These are phyloP conservation scores for Kwoniella europaea DNA, from an alignment of 768 basidiomycete species.

Conservation along the genomic window DNA sequence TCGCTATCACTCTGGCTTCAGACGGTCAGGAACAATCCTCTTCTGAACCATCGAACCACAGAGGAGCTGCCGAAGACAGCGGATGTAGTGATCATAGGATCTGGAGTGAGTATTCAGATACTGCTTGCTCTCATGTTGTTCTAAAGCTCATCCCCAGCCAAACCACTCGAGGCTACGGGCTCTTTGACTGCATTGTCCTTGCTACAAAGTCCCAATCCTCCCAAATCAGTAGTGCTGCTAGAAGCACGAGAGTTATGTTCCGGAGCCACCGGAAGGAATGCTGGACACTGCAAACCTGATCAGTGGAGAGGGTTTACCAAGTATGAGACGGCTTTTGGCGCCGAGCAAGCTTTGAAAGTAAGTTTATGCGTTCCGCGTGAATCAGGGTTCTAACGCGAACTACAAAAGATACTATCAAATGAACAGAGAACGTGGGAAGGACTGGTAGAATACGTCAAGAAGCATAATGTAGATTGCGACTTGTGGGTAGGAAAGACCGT, in stretches of 20 bases:
- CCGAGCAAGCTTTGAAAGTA: constrained; percentile 33
- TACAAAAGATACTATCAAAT: constrained; percentile 30
- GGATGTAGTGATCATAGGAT: constrained; percentile 47
- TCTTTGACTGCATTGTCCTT: constrained; percentile 34
- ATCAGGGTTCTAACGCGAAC: background rate
- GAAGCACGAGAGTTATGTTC: constrained; percentile 72
- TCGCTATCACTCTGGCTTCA: constrained; percentile 38
- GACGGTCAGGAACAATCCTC: constrained; percentile 33
- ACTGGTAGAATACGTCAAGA: constrained; percentile 32
- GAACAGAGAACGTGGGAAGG: constrained; percentile 40
- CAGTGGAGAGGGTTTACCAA: constrained; percentile 36
- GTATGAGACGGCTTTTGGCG: constrained; percentile 28
- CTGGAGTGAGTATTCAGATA: constrained; percentile 29
- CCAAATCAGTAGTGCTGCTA: constrained; percentile 65
- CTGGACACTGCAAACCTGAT: constrained; percentile 47
- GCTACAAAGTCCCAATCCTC: constrained; percentile 31
- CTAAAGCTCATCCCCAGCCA: background rate
- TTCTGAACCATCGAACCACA: constrained; percentile 36
- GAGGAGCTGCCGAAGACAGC: constrained; percentile 31
- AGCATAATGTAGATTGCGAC: constrained; percentile 40
- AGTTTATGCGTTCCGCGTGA: background rate
- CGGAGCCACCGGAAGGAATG: constrained; percentile 68
- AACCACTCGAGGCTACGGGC: constrained; percentile 20
- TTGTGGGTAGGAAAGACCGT: constrained; percentile 48
- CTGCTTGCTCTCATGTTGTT: background rate